These are phyloP conservation scores for Macrolepiota albuminosa DNA, from an alignment of 768 basidiomycete species.

Conservation along the genomic window DNA sequence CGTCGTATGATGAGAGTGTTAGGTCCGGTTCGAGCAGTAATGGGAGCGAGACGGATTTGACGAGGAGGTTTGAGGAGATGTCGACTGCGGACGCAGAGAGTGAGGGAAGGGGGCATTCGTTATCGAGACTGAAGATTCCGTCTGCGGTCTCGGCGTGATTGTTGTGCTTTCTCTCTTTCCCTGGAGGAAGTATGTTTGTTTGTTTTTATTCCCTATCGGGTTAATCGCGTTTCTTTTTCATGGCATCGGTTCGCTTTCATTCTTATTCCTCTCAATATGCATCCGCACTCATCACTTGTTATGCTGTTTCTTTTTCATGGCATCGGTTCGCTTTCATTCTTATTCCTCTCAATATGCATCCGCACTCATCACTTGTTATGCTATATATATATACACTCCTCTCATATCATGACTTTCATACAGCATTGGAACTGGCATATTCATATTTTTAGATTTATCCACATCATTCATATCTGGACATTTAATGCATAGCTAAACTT, in stretches of 20 bases:
- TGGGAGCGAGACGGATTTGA: constrained; percentile 17
- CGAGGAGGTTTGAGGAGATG: constrained; percentile 14
- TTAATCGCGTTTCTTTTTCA: background rate
- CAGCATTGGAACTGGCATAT: background rate
- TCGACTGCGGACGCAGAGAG: background rate
- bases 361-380: background rate
- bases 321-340: background rate
- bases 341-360: background rate
- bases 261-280: background rate
- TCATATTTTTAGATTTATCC: background rate
- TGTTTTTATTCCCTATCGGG: background rate
- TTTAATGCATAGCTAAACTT: background rate
- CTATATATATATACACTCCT: background rate
- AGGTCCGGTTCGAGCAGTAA: constrained; percentile 10
- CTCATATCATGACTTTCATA: background rate
- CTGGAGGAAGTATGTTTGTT: background rate
- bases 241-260: background rate
- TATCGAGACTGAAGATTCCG: background rate
- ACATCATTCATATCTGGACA: background rate
- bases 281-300: background rate
- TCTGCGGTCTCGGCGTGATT: background rate
- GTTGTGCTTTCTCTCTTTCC: no score
- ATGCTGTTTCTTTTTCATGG: background rate
- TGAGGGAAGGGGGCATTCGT: background rate
- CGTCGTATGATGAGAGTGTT: constrained; percentile 78